Conservation (phyloP, 2,329 filamentous ascomycete genomes). For the Fusarium guadeloupense region DNA sequence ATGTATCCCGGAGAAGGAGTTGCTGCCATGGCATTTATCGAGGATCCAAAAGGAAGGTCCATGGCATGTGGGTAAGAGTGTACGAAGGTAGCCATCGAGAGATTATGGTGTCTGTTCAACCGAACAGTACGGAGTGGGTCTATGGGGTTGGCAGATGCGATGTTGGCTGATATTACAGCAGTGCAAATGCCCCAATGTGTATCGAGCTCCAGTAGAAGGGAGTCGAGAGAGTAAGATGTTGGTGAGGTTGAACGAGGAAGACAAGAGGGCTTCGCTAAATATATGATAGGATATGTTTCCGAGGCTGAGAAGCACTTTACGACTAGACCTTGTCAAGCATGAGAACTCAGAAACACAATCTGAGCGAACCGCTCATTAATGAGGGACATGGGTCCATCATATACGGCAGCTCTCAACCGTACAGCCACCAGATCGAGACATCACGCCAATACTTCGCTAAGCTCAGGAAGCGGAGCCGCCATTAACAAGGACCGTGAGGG, state of each 20-base stretch:
- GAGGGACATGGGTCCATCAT: conserved; percentile 21
- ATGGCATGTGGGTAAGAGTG: conserved; percentile 32
- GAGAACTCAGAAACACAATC: conserved; percentile 2
- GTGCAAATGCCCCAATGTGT: not conserved
- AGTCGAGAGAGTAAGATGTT: not conserved
- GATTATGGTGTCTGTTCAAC: not conserved
- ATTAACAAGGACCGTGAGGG: conserved; percentile 30
- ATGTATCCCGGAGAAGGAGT: conserved; percentile 32
- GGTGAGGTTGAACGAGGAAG: not conserved
- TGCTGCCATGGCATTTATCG: conserved; percentile 20
- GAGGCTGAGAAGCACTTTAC: conserved; percentile 1
- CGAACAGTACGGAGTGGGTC: conserved; percentile 7
- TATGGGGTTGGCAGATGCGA: not conserved
- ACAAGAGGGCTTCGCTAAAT: conserved; percentile 12
- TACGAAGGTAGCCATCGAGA: conserved; percentile 31
- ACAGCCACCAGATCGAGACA: conserved; percentile 23
- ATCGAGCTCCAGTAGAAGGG: not conserved
- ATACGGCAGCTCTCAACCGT: conserved; percentile 23
- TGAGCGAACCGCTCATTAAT: conserved; percentile 3
- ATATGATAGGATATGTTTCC: conserved; percentile 11
- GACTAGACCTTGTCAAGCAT: conserved; percentile 7
- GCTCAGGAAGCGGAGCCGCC: conserved; percentile 17
- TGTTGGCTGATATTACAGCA: not conserved
- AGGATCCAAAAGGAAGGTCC: conserved; percentile 26
- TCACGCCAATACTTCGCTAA: conserved; percentile 23